Conservation (phyloP, 805 yeast species). For the Yarrowia sp. region DNA sequence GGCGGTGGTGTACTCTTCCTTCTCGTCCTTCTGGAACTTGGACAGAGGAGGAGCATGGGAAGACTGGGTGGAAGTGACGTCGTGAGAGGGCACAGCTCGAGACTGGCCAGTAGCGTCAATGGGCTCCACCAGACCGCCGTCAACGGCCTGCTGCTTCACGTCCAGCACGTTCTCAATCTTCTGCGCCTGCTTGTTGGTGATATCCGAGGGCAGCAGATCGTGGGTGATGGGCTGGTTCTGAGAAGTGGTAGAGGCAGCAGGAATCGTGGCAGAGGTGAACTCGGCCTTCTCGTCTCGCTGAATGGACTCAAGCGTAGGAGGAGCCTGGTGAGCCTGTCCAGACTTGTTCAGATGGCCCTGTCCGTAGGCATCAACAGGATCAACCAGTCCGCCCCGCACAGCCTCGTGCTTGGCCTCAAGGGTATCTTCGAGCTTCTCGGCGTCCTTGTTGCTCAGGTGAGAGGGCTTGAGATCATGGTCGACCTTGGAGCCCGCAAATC, state of each 20-base stretch:
- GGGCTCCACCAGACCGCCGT: constrained; percentile 21
- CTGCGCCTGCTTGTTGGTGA: not conserved
- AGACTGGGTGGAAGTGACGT: not conserved
- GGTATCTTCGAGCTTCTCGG: constrained; percentile 6
- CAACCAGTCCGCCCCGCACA: constrained; percentile 17
- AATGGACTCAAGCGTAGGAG: constrained; percentile 8
- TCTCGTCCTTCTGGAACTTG: constrained; percentile 13
- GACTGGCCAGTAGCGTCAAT: constrained; percentile 22
- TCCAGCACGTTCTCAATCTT: constrained; percentile 24
- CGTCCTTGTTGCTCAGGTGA: not conserved
- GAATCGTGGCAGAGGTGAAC: constrained; percentile 12
- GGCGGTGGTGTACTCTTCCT: constrained; percentile 2
- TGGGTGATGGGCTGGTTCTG: constrained; percentile 21
- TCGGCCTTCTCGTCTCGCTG: constrained; percentile 16
- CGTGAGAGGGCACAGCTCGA: constrained; percentile 8
- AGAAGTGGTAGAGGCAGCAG: constrained; percentile 9
- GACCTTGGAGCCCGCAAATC: not conserved
- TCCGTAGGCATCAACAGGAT: constrained; percentile 1
- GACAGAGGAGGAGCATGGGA: constrained; percentile 1
- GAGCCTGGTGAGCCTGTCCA: not conserved
- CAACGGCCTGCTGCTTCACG: constrained; percentile 24
- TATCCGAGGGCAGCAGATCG: constrained; percentile 7
- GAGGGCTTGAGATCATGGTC: constrained; percentile 9
- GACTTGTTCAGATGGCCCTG: constrained; percentile 3
- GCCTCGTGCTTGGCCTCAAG: constrained; percentile 16